phyloP scores from a whole-genome alignment of 495 filamentous ascomycete species.

The Evansstolkia leycettana region DNA sequence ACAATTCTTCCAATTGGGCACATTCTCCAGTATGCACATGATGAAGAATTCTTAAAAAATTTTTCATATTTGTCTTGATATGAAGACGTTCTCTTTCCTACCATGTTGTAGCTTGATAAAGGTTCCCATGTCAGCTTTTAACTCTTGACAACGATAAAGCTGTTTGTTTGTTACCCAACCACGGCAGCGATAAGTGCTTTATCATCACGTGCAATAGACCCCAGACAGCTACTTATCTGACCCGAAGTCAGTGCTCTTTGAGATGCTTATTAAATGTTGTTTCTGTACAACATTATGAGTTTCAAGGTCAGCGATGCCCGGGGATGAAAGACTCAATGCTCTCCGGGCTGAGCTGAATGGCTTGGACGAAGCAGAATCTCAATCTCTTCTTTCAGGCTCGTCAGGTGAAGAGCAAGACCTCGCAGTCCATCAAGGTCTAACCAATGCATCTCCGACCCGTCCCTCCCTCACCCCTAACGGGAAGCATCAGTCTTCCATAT shows the following conservation, averaged over 20 bases:
- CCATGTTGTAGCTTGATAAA: no score
- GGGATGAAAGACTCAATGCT: conserved; percentile 24
- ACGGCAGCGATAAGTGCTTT: not conserved
- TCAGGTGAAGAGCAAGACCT: conserved; percentile 16
- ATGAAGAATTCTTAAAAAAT: no score
- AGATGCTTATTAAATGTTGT: no score
- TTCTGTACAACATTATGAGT: conserved; percentile 1
- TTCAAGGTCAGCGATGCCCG: conserved; percentile 28
- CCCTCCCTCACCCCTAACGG: conserved; percentile 7
- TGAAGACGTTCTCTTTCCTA: no score
- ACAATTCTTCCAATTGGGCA: no score
- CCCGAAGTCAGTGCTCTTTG: conserved; percentile 6
- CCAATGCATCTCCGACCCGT: conserved; percentile 8
- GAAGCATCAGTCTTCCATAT: conserved; percentile 33
- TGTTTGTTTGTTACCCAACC: no score
- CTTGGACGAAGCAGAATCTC: conserved; percentile 16
- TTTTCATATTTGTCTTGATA: no score
- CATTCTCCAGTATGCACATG: no score
- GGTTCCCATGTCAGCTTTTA: no score
- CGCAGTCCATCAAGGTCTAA: conserved; percentile 11
- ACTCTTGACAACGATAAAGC: no score
- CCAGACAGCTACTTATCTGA: conserved; percentile 4
- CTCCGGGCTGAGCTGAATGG: conserved; percentile 18
- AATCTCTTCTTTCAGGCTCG: conserved; percentile 15
- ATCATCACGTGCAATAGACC: conserved; percentile 12